These are phyloP conservation scores for Xylaria sp. DNA, from an alignment of 2,329 filamentous ascomycete genomes.

Conservation along the genomic window DNA sequence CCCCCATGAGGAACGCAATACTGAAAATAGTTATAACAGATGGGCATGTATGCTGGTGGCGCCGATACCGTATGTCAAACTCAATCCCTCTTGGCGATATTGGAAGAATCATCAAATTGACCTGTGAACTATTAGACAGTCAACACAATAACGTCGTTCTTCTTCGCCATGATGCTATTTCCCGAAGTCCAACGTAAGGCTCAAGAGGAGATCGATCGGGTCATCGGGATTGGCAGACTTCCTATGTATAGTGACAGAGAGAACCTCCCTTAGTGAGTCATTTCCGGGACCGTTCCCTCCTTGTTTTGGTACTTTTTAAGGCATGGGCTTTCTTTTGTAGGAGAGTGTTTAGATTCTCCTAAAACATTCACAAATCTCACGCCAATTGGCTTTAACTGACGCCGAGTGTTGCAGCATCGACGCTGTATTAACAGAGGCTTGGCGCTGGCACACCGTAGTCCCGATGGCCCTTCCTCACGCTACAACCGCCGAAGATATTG, in stretches of 20 bases:
- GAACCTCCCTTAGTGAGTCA: slow-evolving; percentile 39
- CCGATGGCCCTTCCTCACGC: slow-evolving; percentile 41
- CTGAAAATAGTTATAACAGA: slow-evolving; percentile 17
- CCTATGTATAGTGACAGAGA: slow-evolving; percentile 41
- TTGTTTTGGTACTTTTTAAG: neutral
- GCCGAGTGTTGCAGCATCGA: slow-evolving; percentile 27
- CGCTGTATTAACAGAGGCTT: slow-evolving; percentile 42
- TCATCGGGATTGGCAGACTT: slow-evolving; percentile 45
- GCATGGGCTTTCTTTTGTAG: neutral
- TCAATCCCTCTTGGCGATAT: neutral
- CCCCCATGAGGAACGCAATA: neutral
- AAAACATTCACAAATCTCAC: neutral
- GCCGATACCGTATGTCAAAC: slow-evolving; percentile 41
- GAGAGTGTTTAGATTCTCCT: neutral
- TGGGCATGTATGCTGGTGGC: slow-evolving; percentile 38
- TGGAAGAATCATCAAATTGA: neutral
- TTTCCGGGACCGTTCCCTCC: neutral
- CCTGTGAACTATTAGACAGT: slow-evolving; percentile 50
- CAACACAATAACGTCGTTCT: slow-evolving; percentile 54
- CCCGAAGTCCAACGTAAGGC: slow-evolving; percentile 56
- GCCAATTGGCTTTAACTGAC: neutral
- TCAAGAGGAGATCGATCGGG: slow-evolving; percentile 48
- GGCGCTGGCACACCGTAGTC: slow-evolving; percentile 43
- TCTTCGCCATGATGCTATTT: slow-evolving; percentile 58
- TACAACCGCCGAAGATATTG: slow-evolving; percentile 25